Conservation (phyloP, 768 basidiomycete species). For the Amanita fuliginea region DNA sequence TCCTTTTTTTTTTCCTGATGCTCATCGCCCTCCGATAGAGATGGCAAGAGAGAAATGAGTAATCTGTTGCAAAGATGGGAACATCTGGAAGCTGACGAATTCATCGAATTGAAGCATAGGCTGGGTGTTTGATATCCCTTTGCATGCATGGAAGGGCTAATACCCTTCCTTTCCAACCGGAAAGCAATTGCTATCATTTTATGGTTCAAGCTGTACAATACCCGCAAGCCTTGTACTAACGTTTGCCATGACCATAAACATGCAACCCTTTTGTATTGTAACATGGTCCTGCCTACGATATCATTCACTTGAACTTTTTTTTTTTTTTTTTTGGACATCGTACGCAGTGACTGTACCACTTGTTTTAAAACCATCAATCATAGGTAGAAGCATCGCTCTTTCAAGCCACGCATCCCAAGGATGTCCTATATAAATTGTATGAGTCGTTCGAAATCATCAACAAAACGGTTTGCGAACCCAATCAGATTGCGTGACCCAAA, state of each 20-base stretch:
- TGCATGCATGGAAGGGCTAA: too few relatives aligned
- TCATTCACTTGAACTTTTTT: neutral
- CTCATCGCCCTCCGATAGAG: conserved; percentile 21
- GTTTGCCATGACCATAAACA: neutral
- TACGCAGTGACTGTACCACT: conserved; percentile 1
- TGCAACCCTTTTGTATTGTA: neutral
- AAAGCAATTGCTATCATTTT: neutral
- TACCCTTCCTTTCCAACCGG: too few relatives aligned
- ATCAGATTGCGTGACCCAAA: conserved; percentile 82
- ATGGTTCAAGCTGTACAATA: neutral
- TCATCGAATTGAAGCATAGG: conserved; percentile 40
- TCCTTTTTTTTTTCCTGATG: neutral
- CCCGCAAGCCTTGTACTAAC: conserved; percentile 3
- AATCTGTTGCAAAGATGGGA: conserved; percentile 37
- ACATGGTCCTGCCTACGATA: neutral
- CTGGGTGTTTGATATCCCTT: conserved; percentile 34
- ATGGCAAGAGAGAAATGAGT: conserved; percentile 47
- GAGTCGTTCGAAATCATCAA: neutral
- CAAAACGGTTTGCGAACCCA: conserved; percentile 48
- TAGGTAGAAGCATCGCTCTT: conserved; percentile 75
- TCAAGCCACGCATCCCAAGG: conserved; percentile 71
- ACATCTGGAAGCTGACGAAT: conserved; percentile 36
- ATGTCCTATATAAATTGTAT: conserved; percentile 41
- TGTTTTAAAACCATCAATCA: conserved; percentile 16
- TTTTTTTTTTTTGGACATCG: conserved; percentile 7